Evolutionary conservation across 495 filamentous ascomycete species (phyloP), one percentile per base, ranked within the genome.

Genomic region (Podospora fimiseda): DNA sequence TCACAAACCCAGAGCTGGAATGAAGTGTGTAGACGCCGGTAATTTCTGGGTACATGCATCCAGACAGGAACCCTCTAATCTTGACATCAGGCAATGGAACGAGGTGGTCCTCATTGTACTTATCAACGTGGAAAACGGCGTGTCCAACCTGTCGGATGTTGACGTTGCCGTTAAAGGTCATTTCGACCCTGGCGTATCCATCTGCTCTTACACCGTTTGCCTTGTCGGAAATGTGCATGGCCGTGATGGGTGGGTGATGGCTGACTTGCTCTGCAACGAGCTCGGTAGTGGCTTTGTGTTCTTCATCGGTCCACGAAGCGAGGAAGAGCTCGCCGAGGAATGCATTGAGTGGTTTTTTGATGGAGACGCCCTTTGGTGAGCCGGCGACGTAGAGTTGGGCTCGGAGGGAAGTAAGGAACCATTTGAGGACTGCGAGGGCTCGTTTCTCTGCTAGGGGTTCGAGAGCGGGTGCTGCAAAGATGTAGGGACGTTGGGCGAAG

Each of bases 111-210:
- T 82, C 79, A 15, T 71, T 66, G 50, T 69, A 76, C 20, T 59
- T 47, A 33, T 78, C 75, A 43, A 81, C 56, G 52, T 72, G 72
- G 22, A 70, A 48, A 18, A 71, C 61, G 14, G 89, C 88, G 61
- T 95, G 87, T 44, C 89, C 89, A 60, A 92, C 80, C 74, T 95
- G 89, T 63, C 85, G 85, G 56, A 95, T 82, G 55, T 85, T 79
- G 57, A 93, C 90, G 41, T 84, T 83, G 18, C 82, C 80, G 23
- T 83, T 83, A 63, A 94, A 91, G 7, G 84, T 86, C 45, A 88
- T 90, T 64, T 91, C 91, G 65, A 91, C 87, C 48, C 84, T 86
- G 52, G 90, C 92, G 71, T 93, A 95, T 55, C 89, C 89, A 74
- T 88, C 80, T 4, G 90, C 74, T 68, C 82, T 78, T 44, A 94